Evolutionary conservation across 2,329 filamentous ascomycete species (phyloP).

Genomic region (Colletotrichum godetiae): DNA sequence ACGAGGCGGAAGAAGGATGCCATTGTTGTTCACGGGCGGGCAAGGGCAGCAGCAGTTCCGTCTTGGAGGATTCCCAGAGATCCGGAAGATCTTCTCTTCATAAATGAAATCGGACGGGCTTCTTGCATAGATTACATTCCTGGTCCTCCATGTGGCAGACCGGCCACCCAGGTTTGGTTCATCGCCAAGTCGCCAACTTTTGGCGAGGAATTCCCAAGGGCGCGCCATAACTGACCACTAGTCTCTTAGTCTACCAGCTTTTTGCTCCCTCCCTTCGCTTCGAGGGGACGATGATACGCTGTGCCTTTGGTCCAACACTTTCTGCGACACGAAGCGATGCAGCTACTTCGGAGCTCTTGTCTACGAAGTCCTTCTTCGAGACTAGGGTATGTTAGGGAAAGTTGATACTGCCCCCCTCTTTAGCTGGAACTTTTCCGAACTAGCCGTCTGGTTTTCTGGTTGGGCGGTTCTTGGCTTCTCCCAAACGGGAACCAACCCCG

Average conservation of each 20-base stretch:
- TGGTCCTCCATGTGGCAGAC: constrained; percentile 19
- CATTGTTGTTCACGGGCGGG: constrained; percentile 12
- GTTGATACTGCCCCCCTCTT: not conserved
- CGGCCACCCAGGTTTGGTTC: not conserved
- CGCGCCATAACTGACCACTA: not conserved
- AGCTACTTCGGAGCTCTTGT: not conserved
- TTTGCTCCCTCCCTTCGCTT: constrained; percentile 13
- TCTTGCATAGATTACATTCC: constrained; percentile 4
- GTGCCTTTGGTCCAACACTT: not conserved
- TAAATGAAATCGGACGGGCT: constrained; percentile 14
- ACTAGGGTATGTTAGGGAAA: not conserved
- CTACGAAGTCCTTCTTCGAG: not conserved
- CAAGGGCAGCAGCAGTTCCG: not conserved
- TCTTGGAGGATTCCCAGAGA: not conserved
- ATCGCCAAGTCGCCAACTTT: not conserved
- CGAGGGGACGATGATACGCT: constrained; percentile 22
- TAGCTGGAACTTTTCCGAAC: not conserved
- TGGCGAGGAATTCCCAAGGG: constrained; percentile 2
- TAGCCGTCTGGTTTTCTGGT: not conserved
- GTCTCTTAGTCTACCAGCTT: too few species aligned
- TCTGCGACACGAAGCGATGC: not conserved
- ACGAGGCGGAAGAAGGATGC: constrained; percentile 13
- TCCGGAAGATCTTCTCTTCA: constrained; percentile 21
- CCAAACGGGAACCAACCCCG: constrained; percentile 20
- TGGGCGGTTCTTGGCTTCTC: constrained; percentile 19